Evolutionary conservation across 352 stramenopile genomes (phyloP).

Genomic region (Phytophthora sansomeana): DNA sequence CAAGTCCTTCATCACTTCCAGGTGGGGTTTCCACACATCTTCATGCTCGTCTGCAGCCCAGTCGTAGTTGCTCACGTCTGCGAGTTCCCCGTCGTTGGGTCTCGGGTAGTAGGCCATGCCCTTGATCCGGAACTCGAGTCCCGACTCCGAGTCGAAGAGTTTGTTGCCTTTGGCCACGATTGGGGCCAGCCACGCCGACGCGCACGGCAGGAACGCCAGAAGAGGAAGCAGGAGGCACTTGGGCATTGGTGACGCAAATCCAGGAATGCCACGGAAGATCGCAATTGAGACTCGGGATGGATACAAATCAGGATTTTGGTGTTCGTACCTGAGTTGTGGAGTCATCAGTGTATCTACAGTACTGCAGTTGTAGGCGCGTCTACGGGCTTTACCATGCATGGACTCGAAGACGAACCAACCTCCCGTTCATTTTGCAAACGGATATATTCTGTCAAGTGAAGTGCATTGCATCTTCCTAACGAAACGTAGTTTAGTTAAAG

Average conservation of each 20-base stretch:
- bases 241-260: not conserved
- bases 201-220: conserved; percentile 10
- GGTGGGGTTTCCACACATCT: conserved; percentile 56
- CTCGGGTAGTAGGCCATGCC: conserved; percentile 79
- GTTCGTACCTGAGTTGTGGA: not conserved
- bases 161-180: conserved; percentile 82
- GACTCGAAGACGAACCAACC: no score
- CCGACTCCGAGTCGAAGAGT: conserved; percentile 79
- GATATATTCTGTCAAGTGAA: no score
- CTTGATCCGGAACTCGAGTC: conserved; percentile 74
- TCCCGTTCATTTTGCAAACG: no score
- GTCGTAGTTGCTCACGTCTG: conserved; percentile 66
- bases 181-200: conserved; percentile 49
- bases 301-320: conserved; percentile 6
- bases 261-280: conserved; percentile 1
- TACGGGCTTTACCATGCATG: no score
- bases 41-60: conserved; percentile 70
- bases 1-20: conserved; percentile 61
- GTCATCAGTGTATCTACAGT: no score
- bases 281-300: not conserved
- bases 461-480: no score
- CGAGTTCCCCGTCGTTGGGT: conserved; percentile 64
- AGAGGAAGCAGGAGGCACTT: not conserved
- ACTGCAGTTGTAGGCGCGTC: no score
- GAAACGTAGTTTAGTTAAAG: conserved; percentile 18